These are phyloP conservation scores for Chloris gayana DNA, from an alignment of 176 grass and related monocot species.

Conservation along the genomic window DNA sequence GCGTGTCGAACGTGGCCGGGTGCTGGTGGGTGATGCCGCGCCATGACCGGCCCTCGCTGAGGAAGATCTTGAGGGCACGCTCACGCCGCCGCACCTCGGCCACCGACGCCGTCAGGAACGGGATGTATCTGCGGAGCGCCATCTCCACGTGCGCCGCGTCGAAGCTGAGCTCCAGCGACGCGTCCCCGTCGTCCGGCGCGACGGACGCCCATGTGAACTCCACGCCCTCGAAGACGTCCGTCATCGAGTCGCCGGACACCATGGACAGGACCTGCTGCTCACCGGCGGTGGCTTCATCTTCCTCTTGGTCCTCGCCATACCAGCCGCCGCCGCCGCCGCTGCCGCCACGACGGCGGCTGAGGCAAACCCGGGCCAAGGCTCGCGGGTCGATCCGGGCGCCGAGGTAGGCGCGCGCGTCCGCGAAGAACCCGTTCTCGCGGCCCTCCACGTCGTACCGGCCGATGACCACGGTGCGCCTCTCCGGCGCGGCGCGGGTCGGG, in stretches of 20 bases:
- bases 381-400: constrained; percentile 47
- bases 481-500: too few species aligned
- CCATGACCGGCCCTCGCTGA: background rate
- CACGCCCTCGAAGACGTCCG: constrained; percentile 43
- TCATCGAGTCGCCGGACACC: constrained; percentile 26
- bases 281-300: background rate
- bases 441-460: background rate
- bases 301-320: background rate
- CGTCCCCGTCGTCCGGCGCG: too few species aligned
- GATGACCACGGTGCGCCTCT: background rate
- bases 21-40: background rate
- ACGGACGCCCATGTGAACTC: constrained; percentile 30
- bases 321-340: background rate
- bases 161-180: background rate
- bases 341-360: too few species aligned
- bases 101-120: background rate
- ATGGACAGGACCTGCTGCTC: constrained; percentile 21
- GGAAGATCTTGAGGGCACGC: background rate
- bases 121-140: background rate
- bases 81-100: background rate
- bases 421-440: constrained; percentile 33
- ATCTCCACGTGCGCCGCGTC: background rate
- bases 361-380: too few species aligned
- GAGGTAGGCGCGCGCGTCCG: constrained; percentile 34
- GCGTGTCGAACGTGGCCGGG: constrained; percentile 1